Evolutionary conservation across 768 basidiomycete species (phyloP), one percentile per base, ranked within the genome.

Genomic region (Tricholoma flavovirens): DNA sequence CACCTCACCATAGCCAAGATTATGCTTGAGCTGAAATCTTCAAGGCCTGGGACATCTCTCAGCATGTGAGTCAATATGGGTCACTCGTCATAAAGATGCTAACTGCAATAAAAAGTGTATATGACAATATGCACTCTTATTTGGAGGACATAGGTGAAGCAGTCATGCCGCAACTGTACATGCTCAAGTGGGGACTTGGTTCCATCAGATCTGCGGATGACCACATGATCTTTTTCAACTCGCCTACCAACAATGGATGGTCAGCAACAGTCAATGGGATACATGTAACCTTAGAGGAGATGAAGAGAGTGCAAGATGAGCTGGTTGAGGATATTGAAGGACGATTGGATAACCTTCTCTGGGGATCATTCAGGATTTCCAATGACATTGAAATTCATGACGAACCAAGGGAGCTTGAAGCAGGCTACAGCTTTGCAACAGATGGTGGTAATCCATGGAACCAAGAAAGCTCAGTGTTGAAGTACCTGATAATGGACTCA

Each of bases 131-230:
- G 17, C 12, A 4, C 10, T 12, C 30, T 0, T 33, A n/a, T 21
- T 24, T 55, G 32, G 46, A 55, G 54, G 54, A 55, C 10, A 10
- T 12, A 5, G 45, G 33, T 10, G 59, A 55, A 35, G 45, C 32
- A 4, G 32, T 52, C 22, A 54, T 62, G 43, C 61, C 61, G 8
- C 38, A 35, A 29, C 46, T 62, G 12, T 62, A 62, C 50, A 46
- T 62, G n/a, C 54, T 60, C n/a, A 54, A 54, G 19, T 40, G 56
- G 1, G 53, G 59, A 10, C 36, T 62, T 2, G 14, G 9, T 8
- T 21, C 48, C 14, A 36, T 62, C n/a, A 17, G 36, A 17, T 55
- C 61, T 15, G 61, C 61, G 21, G 61, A 62, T 19, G 24, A 60
- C 17, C 33, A 35, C 21, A 24, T 29, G n/a, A 35, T 56, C 0